These are phyloP conservation scores for Isabelozyma gotoi DNA, from an alignment of 805 yeast genomes.

Conservation along the genomic window DNA sequence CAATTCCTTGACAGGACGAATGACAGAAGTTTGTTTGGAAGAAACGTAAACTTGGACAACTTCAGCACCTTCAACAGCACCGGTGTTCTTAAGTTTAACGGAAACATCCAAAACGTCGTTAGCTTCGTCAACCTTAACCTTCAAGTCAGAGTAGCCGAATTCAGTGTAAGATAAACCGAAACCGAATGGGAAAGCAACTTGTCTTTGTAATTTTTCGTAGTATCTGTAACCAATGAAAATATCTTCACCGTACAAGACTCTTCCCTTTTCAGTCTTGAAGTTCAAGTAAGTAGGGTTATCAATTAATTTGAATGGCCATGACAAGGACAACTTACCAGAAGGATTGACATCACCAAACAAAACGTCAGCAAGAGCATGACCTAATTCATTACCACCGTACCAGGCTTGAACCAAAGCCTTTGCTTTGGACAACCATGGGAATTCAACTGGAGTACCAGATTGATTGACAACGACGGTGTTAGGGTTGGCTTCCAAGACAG, in stretches of 20 bases:
- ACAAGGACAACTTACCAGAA: constrained; percentile 24
- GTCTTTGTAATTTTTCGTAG: constrained; percentile 24
- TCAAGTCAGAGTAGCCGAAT: constrained; percentile 15
- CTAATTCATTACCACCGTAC: constrained; percentile 36
- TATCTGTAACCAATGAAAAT: constrained; percentile 30
- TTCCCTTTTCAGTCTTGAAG: constrained; percentile 27
- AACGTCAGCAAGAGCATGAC: constrained; percentile 32
- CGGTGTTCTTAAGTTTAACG: constrained; percentile 21
- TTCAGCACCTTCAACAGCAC: constrained; percentile 24
- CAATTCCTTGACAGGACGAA: constrained; percentile 27
- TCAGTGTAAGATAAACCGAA: constrained; percentile 29
- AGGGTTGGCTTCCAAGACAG: constrained; percentile 24
- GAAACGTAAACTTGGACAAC: constrained; percentile 28
- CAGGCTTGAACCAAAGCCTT: constrained; percentile 30
- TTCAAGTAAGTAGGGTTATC: constrained; percentile 32
- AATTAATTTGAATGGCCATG: constrained; percentile 20
- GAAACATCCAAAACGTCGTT: constrained; percentile 13
- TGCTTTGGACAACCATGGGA: constrained; percentile 29
- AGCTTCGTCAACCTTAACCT: constrained; percentile 14
- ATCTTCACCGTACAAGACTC: constrained; percentile 33
- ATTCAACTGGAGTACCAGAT: constrained; percentile 31
- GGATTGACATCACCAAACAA: constrained; percentile 33
- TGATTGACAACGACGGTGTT: constrained; percentile 32
- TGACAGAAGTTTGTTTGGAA: constrained; percentile 14
- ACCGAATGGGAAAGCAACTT: constrained; percentile 34